Percentiles rank a stretch among this genome's conserved stretches.
Evolutionary conservation across 805 yeast genomes (phyloP).

Genomic region (Candida krabiensis): DNA sequence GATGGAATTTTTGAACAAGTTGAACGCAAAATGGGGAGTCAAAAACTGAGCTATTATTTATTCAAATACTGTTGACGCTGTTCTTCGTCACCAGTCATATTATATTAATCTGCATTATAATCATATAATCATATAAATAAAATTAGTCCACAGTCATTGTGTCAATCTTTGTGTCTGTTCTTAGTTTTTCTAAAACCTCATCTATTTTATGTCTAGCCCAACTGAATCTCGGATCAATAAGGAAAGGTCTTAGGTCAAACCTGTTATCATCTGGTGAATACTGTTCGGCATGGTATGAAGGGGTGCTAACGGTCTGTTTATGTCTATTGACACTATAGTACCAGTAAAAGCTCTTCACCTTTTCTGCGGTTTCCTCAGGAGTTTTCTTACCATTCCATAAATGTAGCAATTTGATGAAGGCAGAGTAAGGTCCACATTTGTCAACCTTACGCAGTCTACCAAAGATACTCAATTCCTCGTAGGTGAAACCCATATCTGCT

Average conservation of each 20-base stretch:
- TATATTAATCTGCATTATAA: not conserved
- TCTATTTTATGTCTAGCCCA: slow-evolving; percentile 92
- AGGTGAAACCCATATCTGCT: slow-evolving; percentile 97
- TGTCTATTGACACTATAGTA: slow-evolving; percentile 95
- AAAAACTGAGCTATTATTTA: slow-evolving; percentile 13
- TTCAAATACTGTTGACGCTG: too few relatives aligned
- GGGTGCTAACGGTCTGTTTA: slow-evolving; percentile 96
- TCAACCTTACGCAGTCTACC: slow-evolving; percentile 90
- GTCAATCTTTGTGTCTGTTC: slow-evolving; percentile 37
- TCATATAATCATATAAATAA: not conserved
- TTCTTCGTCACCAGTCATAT: too few relatives aligned
- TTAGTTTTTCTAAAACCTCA: slow-evolving; percentile 61
- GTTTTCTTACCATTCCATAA: slow-evolving; percentile 87
- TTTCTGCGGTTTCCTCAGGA: slow-evolving; percentile 84
- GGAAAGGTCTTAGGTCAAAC: slow-evolving; percentile 93
- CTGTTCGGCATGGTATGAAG: slow-evolving; percentile 96
- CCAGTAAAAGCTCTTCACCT: slow-evolving; percentile 90
- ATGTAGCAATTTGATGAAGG: slow-evolving; percentile 87
- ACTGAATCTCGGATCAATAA: slow-evolving; percentile 84
- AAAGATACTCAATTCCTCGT: slow-evolving; percentile 87
- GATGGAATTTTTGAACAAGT: slow-evolving; percentile 26
- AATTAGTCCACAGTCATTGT: slow-evolving; percentile 45
- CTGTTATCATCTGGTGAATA: slow-evolving; percentile 98
- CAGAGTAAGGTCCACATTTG: slow-evolving; percentile 94
- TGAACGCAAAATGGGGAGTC: slow-evolving; percentile 36